Conservation (phyloP, 257 asterid genomes). For the Primulina huaijiensis region DNA sequence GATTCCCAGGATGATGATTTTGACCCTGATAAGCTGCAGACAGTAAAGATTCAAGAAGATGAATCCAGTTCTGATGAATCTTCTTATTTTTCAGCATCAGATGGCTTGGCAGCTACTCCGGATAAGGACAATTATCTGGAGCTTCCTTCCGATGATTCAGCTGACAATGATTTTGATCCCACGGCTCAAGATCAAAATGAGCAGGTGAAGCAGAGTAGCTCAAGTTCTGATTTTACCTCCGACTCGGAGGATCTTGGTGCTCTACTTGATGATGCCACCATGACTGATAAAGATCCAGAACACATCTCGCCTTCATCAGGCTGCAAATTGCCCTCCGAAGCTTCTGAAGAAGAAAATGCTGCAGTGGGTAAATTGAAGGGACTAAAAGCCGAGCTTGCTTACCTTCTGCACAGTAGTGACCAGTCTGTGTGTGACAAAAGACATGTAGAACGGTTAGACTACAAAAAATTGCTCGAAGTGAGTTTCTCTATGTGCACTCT, state of each 20-base stretch:
- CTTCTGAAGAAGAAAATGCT: conserved; percentile 30
- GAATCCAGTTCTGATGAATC: conserved; percentile 63
- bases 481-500: conserved; percentile 35
- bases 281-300: conserved; percentile 28
- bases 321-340: conserved; percentile 16
- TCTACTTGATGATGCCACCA: conserved; percentile 45
- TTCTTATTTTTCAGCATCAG: conserved; percentile 57
- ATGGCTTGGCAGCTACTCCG: conserved; percentile 36
- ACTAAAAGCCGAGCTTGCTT: conserved; percentile 53
- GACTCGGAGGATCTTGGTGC: conserved; percentile 84
- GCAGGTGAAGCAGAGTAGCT: conserved; percentile 50
- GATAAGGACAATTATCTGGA: conserved; percentile 39
- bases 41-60: conserved; percentile 41
- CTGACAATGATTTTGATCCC: conserved; percentile 85
- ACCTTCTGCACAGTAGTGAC: conserved; percentile 47
- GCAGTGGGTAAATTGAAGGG: conserved; percentile 34
- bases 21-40: conserved; percentile 69
- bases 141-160: conserved; percentile 91
- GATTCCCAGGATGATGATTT: conserved; percentile 93
- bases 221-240: conserved; percentile 87
- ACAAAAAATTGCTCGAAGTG: conserved; percentile 76
- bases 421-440: conserved; percentile 58
- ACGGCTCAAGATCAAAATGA: conserved; percentile 43
- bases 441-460: conserved; percentile 73
- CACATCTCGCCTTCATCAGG: conserved; percentile 28